Evolutionary conservation across 192 early-diverging fungal genomes (phyloP), one percentile per base, ranked within the genome.

Genomic region (Gaertneriomyces semiglobifer): DNA sequence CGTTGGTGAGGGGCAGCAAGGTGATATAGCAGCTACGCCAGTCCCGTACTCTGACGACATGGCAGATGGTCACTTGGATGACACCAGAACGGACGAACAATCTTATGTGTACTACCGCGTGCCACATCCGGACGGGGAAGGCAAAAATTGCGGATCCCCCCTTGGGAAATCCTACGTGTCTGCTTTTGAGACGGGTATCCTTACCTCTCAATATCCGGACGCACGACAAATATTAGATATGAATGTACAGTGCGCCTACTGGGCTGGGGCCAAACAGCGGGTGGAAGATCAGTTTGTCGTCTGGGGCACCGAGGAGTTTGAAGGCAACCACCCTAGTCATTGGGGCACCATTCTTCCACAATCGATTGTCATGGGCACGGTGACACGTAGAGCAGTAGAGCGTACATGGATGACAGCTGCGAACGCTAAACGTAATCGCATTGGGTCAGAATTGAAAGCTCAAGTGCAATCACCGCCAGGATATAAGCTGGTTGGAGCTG

Each of bases 361-460:
- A 60, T 88, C 91, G 39, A 80, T 94, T 53, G 83, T 88, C 10
- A 98, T 98, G 93, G 96, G 96, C 20, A 96, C 96, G 0, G 82
- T 97, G n/a, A 98, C 96, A 0, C 82, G 96, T 5, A 86, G 96
- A 6, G 92, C 88, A 0, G 92, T 95, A 4, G 96, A 98, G 70
- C 77, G 82, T 25, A 93, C 92, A 7, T 98, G 96, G 96, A 82
- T 95, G 81, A 96, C 96, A 5, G 96, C 94, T 6, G 86, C 92
- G 58, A 98, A 97, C 60, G 92, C 92, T 0, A 94, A 94, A 60
- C 73, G 77, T 58, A 93, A 90, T 74, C 82, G 90, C 0, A 88
- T 98, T 41, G 96, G 96, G 9, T 94, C 92, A 0, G 96, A 98
- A 60, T 82, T 98, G 41, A 98, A 98, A 66, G 79, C 92, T 5